Base-by-base conservation (phyloP, 2,329 filamentous ascomycete genomes). In the Coniochaeta prunicola region DNA sequence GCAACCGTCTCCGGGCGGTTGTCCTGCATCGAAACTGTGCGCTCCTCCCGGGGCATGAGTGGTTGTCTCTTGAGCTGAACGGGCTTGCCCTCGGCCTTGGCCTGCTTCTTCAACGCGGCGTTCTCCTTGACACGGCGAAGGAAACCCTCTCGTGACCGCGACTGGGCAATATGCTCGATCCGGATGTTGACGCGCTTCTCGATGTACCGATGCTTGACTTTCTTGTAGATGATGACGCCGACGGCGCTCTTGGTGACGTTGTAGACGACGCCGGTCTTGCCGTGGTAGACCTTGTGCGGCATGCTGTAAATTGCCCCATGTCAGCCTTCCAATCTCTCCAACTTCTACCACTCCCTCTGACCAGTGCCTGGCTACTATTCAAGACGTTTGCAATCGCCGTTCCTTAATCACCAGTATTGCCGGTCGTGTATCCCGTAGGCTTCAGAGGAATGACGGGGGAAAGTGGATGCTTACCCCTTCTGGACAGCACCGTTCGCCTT, bases 161-260 rank as follows among this genome's bases (percentile, higher is more conserved):
- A 97, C 76, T 90, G 90, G 74, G 82, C 81, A 80, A 99, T 86
- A 88, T 99, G 94, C 89, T 99, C 94, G 80, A 97, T 81, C 77
- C 94, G 91, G 82, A 99, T 85, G 88, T 96, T 97, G 84, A 99
- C 88, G 79, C 94, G 93, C 92, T 99, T 99, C 90, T 99, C 94
- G 78, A 99, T 85, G 88, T 97, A 99, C 75, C 93, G 90, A 89
- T 97, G 94, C 82, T 92, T 92, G 77, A 99, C 94, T 80, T 96
- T 91, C 88, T 96, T 97, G 90, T 96, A 93, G 82, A 99, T 90
- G 82, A 99, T 97, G 79, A 99, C 90, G 74, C 94, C 94, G 76
- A 99, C 92, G 67, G 94, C 90, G 72, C 86, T 90, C 88, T 97
- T 96, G 81, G 93, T 94, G 73, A 99, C 94, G 85, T 99, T 99